Conservation (phyloP, 2,329 filamentous ascomycete genomes). For the Zasmidium angulare region DNA sequence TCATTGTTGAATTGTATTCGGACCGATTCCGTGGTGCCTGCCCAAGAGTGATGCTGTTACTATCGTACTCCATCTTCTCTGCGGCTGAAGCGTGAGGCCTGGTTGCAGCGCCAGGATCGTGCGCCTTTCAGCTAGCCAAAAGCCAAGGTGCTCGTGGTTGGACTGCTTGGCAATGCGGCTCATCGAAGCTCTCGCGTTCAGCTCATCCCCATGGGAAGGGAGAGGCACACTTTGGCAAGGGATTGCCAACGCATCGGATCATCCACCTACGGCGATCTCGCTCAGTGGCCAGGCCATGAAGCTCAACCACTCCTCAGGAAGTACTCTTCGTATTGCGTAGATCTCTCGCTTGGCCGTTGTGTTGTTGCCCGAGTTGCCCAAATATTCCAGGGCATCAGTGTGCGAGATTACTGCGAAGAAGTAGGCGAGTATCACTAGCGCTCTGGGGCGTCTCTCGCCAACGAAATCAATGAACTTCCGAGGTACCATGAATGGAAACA, state of each 20-base stretch:
- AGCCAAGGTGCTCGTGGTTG: background rate
- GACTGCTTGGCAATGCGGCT: background rate
- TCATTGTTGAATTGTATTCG: too few species aligned
- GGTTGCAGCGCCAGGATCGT: too few species aligned
- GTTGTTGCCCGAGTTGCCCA: slow-evolving; percentile 27
- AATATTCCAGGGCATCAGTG: slow-evolving; percentile 30
- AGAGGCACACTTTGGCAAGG: too few species aligned
- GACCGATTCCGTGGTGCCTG: too few species aligned
- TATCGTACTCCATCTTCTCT: too few species aligned
- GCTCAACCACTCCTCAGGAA: slow-evolving; percentile 33
- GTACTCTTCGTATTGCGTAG: slow-evolving; percentile 26
- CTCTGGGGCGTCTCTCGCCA: slow-evolving; percentile 32
- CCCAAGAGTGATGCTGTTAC: too few species aligned
- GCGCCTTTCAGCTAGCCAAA: background rate
- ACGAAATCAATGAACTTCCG: slow-evolving; percentile 33
- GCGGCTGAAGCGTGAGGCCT: too few species aligned
- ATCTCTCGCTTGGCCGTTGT: slow-evolving; percentile 29
- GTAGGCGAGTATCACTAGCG: slow-evolving; percentile 36
- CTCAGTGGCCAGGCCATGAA: slow-evolving; percentile 33
- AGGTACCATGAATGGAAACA: slow-evolving; percentile 35
- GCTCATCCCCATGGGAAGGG: too few species aligned
- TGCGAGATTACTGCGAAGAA: slow-evolving; percentile 35
- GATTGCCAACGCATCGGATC: background rate
- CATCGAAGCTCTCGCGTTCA: background rate
- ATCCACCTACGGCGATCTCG: slow-evolving; percentile 19